Base-by-base conservation (phyloP, 2,329 filamentous ascomycete species). In the Exophiala alcalophila region DNA sequence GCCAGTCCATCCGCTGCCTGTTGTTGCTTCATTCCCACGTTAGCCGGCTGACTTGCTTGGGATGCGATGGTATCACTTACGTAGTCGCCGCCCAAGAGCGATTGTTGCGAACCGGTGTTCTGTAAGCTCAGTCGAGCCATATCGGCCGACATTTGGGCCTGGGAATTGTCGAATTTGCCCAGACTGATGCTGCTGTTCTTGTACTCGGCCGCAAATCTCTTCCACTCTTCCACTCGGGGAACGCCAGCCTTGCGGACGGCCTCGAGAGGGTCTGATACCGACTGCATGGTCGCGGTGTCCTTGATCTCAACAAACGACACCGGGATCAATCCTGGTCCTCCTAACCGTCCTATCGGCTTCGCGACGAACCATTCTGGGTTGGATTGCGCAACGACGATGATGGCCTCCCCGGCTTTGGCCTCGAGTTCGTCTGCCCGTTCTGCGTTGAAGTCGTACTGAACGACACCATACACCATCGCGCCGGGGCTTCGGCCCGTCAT, bases 351-450 rank as follows among this genome's bases (percentile, higher is more conserved):
- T 62, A 98, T 98, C n/a, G 92, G 92, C 68, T 98, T 98, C 36
- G 92, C 92, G 49, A 98, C 91, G 61, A 97, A 97, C 92, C 92
- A 98, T 66, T 98, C 92, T 4, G 91, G 88, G 60, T 97, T 97
- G 5, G 91, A 97, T 65, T 97, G 92, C 30, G 92, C 92, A 62
- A 97, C 97, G 40, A 98, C 90, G 54, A 98, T 96, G 60, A 98
- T 96, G 39, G 90, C 87, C 67, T 98, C 92, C 44, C 90, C 91
- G 32, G 88, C 85, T 65, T 94, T 94, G 34, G 92, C 92, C 56
- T 96, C 90, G 45, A 98, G 69, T 68, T 98, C 92, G 64, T 98
- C 92, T n/a, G 89, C 86, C 44, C 91, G 74, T 67, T 97, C 91
- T 1, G 92, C 92, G 56, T 86, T 81, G 67, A 98, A 98, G 66